Conservation (phyloP, 73 alveolate genomes). For the Paramecium caudatum region DNA sequence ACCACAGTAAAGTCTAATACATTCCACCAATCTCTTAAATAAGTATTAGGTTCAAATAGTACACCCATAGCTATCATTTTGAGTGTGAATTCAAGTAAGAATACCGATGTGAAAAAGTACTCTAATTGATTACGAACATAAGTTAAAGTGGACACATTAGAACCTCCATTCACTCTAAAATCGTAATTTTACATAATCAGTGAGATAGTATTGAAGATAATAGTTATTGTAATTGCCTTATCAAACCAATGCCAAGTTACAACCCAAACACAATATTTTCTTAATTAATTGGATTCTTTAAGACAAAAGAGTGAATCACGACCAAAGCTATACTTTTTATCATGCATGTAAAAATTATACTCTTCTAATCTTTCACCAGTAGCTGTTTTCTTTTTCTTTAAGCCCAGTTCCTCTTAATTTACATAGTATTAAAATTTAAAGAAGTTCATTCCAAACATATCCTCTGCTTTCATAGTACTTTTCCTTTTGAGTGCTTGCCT, state of each 20-base stretch:
- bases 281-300: background rate
- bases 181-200: constrained; percentile 74
- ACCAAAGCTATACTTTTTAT: constrained; percentile 54
- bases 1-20: constrained; percentile 87
- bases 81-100: constrained; percentile 78
- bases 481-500: background rate
- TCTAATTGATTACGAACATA: constrained; percentile 56
- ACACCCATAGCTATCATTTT: constrained; percentile 87
- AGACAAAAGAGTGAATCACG: background rate
- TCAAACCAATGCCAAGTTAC: constrained; percentile 80
- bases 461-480: constrained; percentile 45
- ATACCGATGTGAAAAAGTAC: constrained; percentile 76
- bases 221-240: constrained; percentile 73
- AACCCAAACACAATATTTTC: constrained; percentile 64
- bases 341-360: constrained; percentile 55
- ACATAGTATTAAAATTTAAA: constrained; percentile 35
- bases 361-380: constrained; percentile 15
- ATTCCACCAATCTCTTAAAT: constrained; percentile 90
- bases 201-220: constrained; percentile 74
- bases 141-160: background rate
- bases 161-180: constrained; percentile 39
- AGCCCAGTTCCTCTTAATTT: constrained; percentile 42
- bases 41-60: constrained; percentile 76
- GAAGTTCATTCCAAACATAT: constrained; percentile 47
- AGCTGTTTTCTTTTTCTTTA: background rate